Conservation (phyloP, 2,329 filamentous ascomycete genomes). For the Exophiala dermatitidis region DNA sequence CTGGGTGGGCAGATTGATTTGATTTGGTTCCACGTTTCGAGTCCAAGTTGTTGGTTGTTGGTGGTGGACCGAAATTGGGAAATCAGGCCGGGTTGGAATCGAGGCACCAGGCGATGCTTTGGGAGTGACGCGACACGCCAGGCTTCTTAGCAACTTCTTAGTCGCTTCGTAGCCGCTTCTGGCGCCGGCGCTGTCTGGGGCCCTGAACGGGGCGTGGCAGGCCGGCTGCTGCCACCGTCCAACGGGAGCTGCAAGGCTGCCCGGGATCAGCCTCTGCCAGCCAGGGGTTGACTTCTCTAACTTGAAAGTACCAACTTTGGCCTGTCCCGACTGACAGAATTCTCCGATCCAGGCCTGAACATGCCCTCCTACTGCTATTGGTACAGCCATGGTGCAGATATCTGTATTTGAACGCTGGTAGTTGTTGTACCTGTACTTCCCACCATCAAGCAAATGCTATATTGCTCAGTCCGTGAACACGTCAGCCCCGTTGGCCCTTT, state of each 20-base stretch:
- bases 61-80: conserved; percentile 14
- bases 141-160: not conserved
- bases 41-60: not conserved
- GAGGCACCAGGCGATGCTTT: not conserved
- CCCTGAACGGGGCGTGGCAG: not conserved
- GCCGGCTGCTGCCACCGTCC: not conserved
- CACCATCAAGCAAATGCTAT: no score
- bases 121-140: conserved; percentile 17
- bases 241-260: not conserved
- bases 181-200: no score
- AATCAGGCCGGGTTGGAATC: conserved; percentile 11
- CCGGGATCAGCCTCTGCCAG: not conserved
- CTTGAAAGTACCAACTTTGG: not conserved
- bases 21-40: no score
- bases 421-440: no score
- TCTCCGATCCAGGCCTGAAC: not conserved
- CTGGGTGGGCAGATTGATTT: no score
- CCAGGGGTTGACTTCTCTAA: not conserved
- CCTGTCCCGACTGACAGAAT: not conserved
- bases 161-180: no score
- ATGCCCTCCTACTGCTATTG: not conserved
- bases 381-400: not conserved
- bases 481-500: no score
- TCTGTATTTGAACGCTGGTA: no score
- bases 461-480: no score